Evolutionary conservation across 2,329 filamentous ascomycete species (phyloP).

Genomic region (Colletotrichum agaves): DNA sequence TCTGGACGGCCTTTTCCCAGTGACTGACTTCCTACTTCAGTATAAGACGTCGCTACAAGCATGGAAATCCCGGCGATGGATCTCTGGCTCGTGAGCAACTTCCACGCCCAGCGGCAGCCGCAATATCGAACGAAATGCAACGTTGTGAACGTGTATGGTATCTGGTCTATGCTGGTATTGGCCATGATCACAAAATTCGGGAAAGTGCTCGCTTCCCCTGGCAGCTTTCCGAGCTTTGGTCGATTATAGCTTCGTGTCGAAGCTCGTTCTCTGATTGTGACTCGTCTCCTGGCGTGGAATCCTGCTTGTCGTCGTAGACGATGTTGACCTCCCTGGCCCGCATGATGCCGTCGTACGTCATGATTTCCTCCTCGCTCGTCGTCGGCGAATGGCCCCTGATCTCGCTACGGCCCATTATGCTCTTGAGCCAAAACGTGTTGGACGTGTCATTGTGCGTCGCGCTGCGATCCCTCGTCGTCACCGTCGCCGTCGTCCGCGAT

Average conservation of each 20-base stretch:
- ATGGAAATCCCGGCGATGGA: neutral
- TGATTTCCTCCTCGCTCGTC: slow-evolving; percentile 53
- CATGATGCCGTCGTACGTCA: slow-evolving; percentile 54
- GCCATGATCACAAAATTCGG: neutral
- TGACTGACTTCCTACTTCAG: neutral
- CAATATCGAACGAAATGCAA: neutral
- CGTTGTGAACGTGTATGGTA: neutral
- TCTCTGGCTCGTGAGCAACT: neutral
- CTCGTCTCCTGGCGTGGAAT: slow-evolving; percentile 8
- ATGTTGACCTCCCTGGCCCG: slow-evolving; percentile 32
- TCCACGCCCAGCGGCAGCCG: neutral
- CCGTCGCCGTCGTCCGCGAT: slow-evolving; percentile 13
- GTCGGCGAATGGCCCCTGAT: slow-evolving; percentile 48
- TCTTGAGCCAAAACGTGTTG: slow-evolving; percentile 30
- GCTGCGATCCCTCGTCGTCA: slow-evolving; percentile 8
- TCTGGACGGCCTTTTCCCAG: neutral
- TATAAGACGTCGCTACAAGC: neutral
- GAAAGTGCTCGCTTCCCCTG: slow-evolving; percentile 2
- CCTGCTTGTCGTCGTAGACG: slow-evolving; percentile 19
- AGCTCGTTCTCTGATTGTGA: neutral
- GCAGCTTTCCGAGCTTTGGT: slow-evolving; percentile 24
- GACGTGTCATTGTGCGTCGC: neutral
- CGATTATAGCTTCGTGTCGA: slow-evolving; percentile 17
- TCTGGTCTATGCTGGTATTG: slow-evolving; percentile 1
- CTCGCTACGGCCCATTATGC: slow-evolving; percentile 47